phyloP scores from a whole-genome alignment of 2,329 filamentous ascomycete species.

The Alternaria alternata region DNA sequence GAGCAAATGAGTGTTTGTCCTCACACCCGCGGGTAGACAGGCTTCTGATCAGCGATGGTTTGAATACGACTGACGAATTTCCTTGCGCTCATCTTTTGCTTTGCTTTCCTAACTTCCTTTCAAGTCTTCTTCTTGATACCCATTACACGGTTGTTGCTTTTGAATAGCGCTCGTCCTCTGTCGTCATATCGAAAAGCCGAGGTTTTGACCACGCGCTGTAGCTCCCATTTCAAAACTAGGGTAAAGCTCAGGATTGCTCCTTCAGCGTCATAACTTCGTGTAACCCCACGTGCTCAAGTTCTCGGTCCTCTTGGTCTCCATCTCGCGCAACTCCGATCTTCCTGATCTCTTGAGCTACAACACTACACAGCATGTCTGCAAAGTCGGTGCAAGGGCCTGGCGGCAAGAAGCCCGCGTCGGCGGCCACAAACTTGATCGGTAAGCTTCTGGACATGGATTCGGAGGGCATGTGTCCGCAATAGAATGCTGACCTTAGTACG shows the following conservation, averaged over 20 bases:
- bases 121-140: conserved; percentile 14
- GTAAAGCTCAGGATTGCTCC: neutral
- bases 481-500: conserved; percentile 26
- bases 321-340: neutral
- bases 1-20: conserved; percentile 36
- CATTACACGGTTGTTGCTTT: conserved; percentile 5
- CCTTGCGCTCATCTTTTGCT: conserved; percentile 15
- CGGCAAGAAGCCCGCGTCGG: conserved; percentile 81
- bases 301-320: neutral
- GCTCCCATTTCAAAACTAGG: neutral
- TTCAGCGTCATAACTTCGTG: neutral
- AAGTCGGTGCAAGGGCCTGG: conserved; percentile 64
- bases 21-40: conserved; percentile 44
- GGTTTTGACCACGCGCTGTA: neutral
- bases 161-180: conserved; percentile 23
- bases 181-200: conserved; percentile 14
- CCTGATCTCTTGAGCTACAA: conserved; percentile 4
- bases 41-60: conserved; percentile 14
- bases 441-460: conserved; percentile 44
- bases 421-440: conserved; percentile 92
- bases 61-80: conserved; percentile 38
- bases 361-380: conserved; percentile 61
- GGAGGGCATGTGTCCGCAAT: neutral
- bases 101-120: conserved; percentile 12
- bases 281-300: conserved; percentile 3